Percentiles rank a stretch among this genome's conserved stretches.
phyloP scores from a whole-genome alignment of 78 protist species.

The Cavenderia fasciculata region DNA sequence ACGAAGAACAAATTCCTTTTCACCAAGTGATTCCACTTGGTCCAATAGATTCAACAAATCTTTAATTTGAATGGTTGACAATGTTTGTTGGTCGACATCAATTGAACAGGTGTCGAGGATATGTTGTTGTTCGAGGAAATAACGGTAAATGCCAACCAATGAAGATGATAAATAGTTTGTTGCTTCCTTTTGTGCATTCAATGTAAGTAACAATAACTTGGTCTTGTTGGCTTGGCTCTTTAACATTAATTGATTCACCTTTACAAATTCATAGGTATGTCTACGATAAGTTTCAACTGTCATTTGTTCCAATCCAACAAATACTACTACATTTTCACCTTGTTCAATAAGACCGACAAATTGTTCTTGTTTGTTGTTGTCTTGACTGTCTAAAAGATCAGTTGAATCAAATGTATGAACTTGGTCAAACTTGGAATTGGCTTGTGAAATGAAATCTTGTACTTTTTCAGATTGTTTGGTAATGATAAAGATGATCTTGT shows the following conservation, averaged over 20 bases:
- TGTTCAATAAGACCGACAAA: not conserved
- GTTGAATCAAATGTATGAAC: not conserved
- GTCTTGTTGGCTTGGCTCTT: not conserved
- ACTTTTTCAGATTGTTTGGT: not conserved
- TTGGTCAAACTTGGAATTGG: not conserved
- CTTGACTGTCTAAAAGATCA: not conserved
- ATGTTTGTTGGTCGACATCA: slow-evolving; percentile 23
- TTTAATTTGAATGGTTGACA: not conserved
- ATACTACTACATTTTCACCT: not conserved
- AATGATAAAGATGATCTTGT: slow-evolving; percentile 4
- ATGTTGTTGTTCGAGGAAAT: slow-evolving; percentile 28
- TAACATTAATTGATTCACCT: not conserved
- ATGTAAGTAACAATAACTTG: not conserved
- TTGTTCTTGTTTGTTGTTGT: not conserved
- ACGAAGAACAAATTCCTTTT: slow-evolving; percentile 22
- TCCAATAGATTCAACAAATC: slow-evolving; percentile 16
- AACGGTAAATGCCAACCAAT: slow-evolving; percentile 43
- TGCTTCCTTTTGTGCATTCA: slow-evolving; percentile 11
- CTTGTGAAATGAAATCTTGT: slow-evolving; percentile 6
- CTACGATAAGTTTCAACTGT: not conserved
- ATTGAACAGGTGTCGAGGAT: not conserved
- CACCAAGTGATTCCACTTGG: slow-evolving; percentile 11
- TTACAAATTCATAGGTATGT: not conserved
- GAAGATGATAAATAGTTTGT: slow-evolving; percentile 23
- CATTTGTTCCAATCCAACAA: not conserved